A percentile compares a stretch with the other conserved stretches of the same genome.
Evolutionary conservation across 352 stramenopile species (phyloP).

Genomic region (Plasmopara muralis): DNA sequence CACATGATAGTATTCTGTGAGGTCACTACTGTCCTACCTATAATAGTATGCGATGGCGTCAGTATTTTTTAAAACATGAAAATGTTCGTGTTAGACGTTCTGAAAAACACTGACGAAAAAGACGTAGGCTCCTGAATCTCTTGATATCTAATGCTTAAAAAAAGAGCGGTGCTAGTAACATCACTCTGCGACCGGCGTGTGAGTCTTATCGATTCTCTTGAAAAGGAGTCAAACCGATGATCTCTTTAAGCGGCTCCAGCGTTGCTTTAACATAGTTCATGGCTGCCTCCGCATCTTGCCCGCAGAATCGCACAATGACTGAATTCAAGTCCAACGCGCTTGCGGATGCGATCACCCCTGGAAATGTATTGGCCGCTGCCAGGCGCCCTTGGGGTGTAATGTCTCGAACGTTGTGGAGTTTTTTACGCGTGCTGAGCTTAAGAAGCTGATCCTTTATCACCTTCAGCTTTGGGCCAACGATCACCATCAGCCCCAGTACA

Average conservation of each 20-base stretch:
- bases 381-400: constrained; percentile 71
- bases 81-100: no score
- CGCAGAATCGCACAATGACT: constrained; percentile 70
- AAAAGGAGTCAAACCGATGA: constrained; percentile 60
- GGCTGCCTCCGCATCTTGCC: constrained; percentile 48
- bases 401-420: constrained; percentile 54
- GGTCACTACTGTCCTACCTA: no score
- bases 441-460: constrained; percentile 47
- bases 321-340: constrained; percentile 54
- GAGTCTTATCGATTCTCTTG: constrained; percentile 58
- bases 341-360: constrained; percentile 59
- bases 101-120: no score
- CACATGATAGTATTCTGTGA: no score
- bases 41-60: no score
- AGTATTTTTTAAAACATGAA: no score
- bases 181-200: no score
- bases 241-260: constrained; percentile 43
- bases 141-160: no score
- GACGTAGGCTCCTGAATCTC: no score
- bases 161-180: no score
- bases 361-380: constrained; percentile 32
- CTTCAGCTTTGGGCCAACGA: constrained; percentile 53
- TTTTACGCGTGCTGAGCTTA: constrained; percentile 64
- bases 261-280: constrained; percentile 58
- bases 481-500: constrained; percentile 63